These are phyloP conservation scores for Cladosporium austrohemisphaericum DNA, from an alignment of 2,329 filamentous ascomycete species.

Conservation along the genomic window DNA sequence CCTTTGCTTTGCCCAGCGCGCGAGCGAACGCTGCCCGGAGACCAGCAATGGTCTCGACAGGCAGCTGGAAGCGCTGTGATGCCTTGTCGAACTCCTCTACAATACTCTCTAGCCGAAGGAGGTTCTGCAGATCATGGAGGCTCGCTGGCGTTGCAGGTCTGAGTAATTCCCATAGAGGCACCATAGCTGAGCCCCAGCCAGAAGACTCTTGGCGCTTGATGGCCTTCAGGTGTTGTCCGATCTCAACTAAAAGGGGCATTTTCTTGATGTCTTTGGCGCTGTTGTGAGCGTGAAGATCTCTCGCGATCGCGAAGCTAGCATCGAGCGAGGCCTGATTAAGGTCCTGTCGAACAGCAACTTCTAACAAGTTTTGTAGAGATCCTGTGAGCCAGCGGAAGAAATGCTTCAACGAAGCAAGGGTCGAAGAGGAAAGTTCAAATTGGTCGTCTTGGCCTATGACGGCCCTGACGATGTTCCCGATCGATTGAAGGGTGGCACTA, in stretches of 20 bases:
- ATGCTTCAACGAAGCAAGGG: constrained; percentile 4
- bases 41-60: constrained; percentile 24
- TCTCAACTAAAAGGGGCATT: neutral
- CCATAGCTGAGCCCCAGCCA: constrained; percentile 21
- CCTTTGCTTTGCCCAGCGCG: constrained; percentile 19
- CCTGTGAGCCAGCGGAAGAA: constrained; percentile 14
- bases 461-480: constrained; percentile 6
- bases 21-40: constrained; percentile 26
- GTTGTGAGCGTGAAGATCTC: neutral
- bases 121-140: constrained; percentile 34
- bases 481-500: constrained; percentile 4
- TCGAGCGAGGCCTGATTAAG: constrained; percentile 14
- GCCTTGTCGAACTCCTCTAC: constrained; percentile 44
- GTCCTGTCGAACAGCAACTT: neutral
- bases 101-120: constrained; percentile 43
- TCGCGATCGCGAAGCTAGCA: constrained; percentile 14
- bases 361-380: constrained; percentile 11
- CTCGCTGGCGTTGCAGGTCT: constrained; percentile 55
- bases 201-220: neutral
- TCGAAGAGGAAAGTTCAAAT: neutral
- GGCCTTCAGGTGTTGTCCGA: neutral
- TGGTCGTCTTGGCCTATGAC: constrained; percentile 7
- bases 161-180: constrained; percentile 57
- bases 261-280: constrained; percentile 1
- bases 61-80: constrained; percentile 22